Evolutionary conservation across 495 filamentous ascomycete genomes (phyloP), one percentile per base, ranked within the genome.

Genomic region (Penicillium pancosmium): DNA sequence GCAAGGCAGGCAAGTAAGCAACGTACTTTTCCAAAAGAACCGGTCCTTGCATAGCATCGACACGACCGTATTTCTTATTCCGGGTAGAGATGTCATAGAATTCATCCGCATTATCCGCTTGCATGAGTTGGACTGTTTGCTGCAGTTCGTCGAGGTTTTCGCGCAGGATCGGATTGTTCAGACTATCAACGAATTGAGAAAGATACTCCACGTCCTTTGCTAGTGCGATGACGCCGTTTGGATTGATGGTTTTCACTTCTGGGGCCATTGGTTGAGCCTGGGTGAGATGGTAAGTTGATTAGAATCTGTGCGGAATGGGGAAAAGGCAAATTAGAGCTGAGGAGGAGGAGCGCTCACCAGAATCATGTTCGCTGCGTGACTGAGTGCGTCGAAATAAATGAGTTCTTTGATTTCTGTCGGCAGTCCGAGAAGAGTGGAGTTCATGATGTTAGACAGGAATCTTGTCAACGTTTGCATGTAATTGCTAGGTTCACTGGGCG

Each of bases 361-460:
- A 34, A 98, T 94, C 76, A 88, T 90, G 56, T 87, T 87, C 8
- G 91, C 87, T 5, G 95, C 91, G 71, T 98, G 93, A 56, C 86
- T 90, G 55, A 98, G 82, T 3, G 95, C 95, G 69, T 97, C 93
- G 63, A 97, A 97, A 73, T 98, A 98, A 59, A 98, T 96, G 34
- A 97, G 83, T 68, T 95, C 91, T 73, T 97, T 97, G 73, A 98
- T 98, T 63, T 96, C 91, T 4, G 89, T 87, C 0, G 94, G 94
- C 27, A 98, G 80, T 12, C 92, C 93, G 4, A 98, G 83, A 7
- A 98, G 80, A 0, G 93, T 94, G 4, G 92, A 94, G 68, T 85
- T 90, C 93, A 98, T 97, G 65, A 96, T 98, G 66, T 96, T 96
- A 1, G 88, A 89, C n/a, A 98, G 80, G 68, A 97, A 98, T 9